Conservation (phyloP, 2,329 filamentous ascomycete genomes). For the Scolecobasidium constrictum region DNA sequence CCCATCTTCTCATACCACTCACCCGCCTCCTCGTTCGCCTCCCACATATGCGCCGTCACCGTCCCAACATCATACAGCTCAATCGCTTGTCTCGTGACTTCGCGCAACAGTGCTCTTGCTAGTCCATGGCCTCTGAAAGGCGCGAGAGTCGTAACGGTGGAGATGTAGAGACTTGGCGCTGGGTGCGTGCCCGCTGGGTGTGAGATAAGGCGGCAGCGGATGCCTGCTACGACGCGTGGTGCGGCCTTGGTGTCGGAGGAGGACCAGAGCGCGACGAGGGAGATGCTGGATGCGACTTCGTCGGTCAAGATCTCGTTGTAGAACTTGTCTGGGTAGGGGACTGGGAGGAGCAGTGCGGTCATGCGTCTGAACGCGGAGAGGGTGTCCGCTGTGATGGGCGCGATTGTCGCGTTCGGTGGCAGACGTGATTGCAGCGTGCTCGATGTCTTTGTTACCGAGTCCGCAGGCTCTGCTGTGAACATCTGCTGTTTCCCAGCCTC, state of each 20-base stretch:
- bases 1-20: slow-evolving; percentile 50
- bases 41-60: slow-evolving; percentile 54
- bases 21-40: slow-evolving; percentile 47
- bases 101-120: slow-evolving; percentile 41
- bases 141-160: slow-evolving; percentile 47
- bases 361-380: slow-evolving; percentile 47
- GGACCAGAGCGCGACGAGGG: slow-evolving; percentile 49
- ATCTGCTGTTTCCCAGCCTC: not conserved
- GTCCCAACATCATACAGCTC: slow-evolving; percentile 36
- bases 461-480: not conserved
- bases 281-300: slow-evolving; percentile 39
- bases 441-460: no score
- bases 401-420: slow-evolving; percentile 41
- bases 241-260: slow-evolving; percentile 28
- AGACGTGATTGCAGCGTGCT: slow-evolving; percentile 16
- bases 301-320: slow-evolving; percentile 50
- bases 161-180: slow-evolving; percentile 43
- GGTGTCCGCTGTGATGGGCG: slow-evolving; percentile 40
- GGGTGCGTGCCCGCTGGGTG: slow-evolving; percentile 11
- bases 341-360: slow-evolving; percentile 47
- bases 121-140: slow-evolving; percentile 49
- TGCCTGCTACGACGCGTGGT: slow-evolving; percentile 33
- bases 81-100: slow-evolving; percentile 23
- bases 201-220: slow-evolving; percentile 34
- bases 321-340: slow-evolving; percentile 50